Evolutionary conservation across 305 asterid species (phyloP), one percentile per base, ranked within the genome.

Genomic region (Andrographis paniculata): DNA sequence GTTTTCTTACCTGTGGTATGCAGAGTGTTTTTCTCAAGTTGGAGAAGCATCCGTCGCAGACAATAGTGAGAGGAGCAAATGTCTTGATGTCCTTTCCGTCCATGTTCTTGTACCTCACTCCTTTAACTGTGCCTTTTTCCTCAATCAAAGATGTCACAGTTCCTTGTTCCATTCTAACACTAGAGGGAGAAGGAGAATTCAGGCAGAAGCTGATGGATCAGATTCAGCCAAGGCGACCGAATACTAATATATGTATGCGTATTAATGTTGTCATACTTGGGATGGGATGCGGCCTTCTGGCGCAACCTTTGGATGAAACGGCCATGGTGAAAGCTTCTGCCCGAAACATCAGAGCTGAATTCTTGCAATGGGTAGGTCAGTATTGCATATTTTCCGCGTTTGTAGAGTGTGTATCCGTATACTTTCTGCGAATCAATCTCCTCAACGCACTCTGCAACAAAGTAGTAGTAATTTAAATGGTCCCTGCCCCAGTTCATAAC

Each of bases 111-210:
- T 73, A 77, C 49, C 67, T 74, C 1, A 77, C 78, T 49, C 84
- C 84, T 57, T 64, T 62, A 1, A 77, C 68, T 5, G 59, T 57
- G 33, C 84, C 84, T 30, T 70, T 70, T 41, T 60, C 75, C 57
- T 77, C 80, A 9, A 77, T 63, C 65, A 77, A 60, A 17, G 78
- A 73, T 28, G 78, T 61, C 19, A 73, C 84, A 0, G 78, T 73
- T 37, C 80, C 84, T 67, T 73, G 72, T 39, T 73, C 76, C 73
- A 77, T 63, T 50, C 71, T 67, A 45, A 77, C 80, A 62, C 84
- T 77, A 41, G 61, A 54, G 47, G 50, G n/a, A 41, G 43, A 28
- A n/a, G 54, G 48, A 48, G 16, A 33, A 38, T n/a, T 55, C 50
- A 52, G 40, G 7, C 12, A 40, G 19, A n/a, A 40, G 14, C 4